phyloP scores from a whole-genome alignment of 164 flowering plant genomes.

The Dillenia turbinata region DNA sequence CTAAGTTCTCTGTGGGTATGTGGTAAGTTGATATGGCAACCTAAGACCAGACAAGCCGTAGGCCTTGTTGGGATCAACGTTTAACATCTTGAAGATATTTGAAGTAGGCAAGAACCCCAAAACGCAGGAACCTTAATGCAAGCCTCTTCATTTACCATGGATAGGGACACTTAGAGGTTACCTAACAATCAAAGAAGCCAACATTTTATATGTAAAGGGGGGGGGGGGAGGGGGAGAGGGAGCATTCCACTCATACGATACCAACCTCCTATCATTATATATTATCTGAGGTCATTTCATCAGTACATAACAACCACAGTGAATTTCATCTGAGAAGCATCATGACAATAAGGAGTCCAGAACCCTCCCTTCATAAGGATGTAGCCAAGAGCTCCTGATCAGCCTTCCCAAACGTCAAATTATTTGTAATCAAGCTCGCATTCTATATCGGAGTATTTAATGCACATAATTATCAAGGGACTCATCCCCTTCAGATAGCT shows the following conservation, averaged over 20 bases:
- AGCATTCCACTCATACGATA: neutral
- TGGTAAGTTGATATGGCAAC: no score
- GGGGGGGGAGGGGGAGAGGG: neutral
- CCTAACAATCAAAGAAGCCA: no score
- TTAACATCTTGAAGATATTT: no score
- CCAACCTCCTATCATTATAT: neutral
- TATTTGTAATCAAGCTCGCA: slow-evolving; percentile 13
- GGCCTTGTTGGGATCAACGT: no score
- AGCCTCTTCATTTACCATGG: no score
- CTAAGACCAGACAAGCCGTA: no score
- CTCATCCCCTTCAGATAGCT: neutral
- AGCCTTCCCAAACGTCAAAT: slow-evolving; percentile 30
- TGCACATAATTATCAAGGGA: slow-evolving; percentile 6
- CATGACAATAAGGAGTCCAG: slow-evolving; percentile 26
- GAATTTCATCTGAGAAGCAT: slow-evolving; percentile 36
- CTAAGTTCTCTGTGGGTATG: no score
- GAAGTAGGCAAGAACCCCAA: no score
- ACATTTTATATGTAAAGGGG: no score
- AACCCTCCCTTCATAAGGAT: neutral
- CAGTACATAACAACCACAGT: slow-evolving; percentile 5
- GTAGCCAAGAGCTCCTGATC: slow-evolving; percentile 19
- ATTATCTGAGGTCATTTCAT: neutral
- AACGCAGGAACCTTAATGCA: no score
- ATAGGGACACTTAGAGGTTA: no score
- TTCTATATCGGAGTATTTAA: slow-evolving; percentile 8